Evolutionary conservation across 75 land plant species (phyloP), one percentile per base, ranked within the genome.

Genomic region (Isoetes taiwanensis): DNA sequence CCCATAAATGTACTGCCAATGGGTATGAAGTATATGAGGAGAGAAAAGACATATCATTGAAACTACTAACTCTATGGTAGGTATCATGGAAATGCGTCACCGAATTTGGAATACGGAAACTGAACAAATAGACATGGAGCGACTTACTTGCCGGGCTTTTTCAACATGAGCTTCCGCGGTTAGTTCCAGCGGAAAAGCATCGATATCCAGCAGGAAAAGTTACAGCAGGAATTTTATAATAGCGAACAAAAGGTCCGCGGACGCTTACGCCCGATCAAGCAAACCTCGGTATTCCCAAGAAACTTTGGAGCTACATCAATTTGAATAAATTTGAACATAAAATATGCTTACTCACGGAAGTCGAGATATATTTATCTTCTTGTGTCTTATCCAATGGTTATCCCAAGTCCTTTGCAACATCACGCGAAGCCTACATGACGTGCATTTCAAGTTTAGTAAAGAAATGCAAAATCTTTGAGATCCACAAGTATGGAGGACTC

Each of bases 361-460:
- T 62, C 86, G 79, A 31, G 98, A 93, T 48, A 93, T 84, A 43
- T 93, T 93, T 21, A 93, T 87, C 65, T 93, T 93, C 71, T 93
- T 93, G 67, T 93, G 98, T 69, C 65, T 87, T 46, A 93, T 28
- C 35, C 70, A 79, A 61, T 87, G 72, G 52, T 32, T 84, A 19
- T 30, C 77, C 90, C 78, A 93, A 56, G 19, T 69, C 85, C 33
- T 76, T 65, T 23, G 83, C 95, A 29, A 81, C 85, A 55, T 61
- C 43, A 21, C 77, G 57, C 32, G 87, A 60, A 63, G 80, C 79
- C 98, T 93, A 77, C 70, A 67, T 52, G 33, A n/a, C n/a, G n/a
- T n/a, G n/a, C n/a, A n/a, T n/a, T n/a, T n/a, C n/a, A n/a, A n/a
- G n/a, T n/a, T n/a, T n/a, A n/a, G n/a, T n/a, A n/a, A n/a, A n/a